Evolutionary conservation across 805 yeast genomes (phyloP), one percentile per base, ranked within the genome.

Genomic region (Nakazawaea molendinolei): DNA sequence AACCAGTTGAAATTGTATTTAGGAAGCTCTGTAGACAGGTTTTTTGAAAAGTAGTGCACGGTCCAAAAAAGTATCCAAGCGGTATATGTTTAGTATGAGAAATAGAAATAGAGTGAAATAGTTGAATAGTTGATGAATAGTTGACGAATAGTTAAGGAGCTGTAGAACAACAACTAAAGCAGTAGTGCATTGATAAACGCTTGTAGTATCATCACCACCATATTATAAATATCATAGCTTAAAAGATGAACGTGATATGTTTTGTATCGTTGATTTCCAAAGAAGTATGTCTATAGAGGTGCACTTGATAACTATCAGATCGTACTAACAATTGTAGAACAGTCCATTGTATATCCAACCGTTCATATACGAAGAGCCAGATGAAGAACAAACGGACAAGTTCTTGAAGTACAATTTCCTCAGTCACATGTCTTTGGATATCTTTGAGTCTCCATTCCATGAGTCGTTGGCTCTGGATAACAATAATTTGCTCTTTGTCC

Each of bases 401-500:
- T 57, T 72, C 37, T 57, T 79, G 21, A 76, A 79, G 46, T 79
- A 76, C 58, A 78, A 81, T 48, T 80, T 80, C 46, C 60, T 81
- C 21, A 71, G 85, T n/a, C 86, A 81, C 50, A 79, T 81, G 81
- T 76, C 86, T 5, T 58, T 81, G 17, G 89, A 81, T 52, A 69
- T 79, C 15, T 78, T 81, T 48, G 65, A 76, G 23, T 72, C 82
- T 2, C 65, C 70, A 4, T 59, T 54, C 13, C 61, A 61, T 36
- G 56, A 56, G 21, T 55, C 69, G 23, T 31, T 39, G 6, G 57
- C 50, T 12, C 51, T 51, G 8, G 62, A 45, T 16, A 55, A 58
- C 15, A 61, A 65, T 31, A 58, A 68, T 21, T 56, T 81, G 19
- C 57, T 81, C 23, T 78, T 80, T 51, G 71, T 77, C 3, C 83